Evolutionary conservation across 805 yeast genomes (phyloP).

Genomic region (Hanseniaspora guilliermondii): DNA sequence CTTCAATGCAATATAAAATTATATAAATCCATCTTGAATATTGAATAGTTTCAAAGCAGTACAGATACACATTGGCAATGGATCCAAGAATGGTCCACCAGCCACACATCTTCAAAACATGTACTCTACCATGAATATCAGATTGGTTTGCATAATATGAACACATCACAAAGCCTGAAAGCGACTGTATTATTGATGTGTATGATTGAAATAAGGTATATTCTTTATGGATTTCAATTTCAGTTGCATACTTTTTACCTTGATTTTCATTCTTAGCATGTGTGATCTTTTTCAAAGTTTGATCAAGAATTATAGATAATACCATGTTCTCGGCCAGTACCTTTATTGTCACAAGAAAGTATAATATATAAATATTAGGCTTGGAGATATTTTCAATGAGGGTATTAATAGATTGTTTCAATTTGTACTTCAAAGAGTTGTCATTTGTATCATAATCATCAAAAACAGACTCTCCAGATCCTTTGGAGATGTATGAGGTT

Average conservation of each 20-base stretch:
- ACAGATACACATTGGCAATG: conserved; percentile 18
- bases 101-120: conserved; percentile 20
- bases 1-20: conserved; percentile 14
- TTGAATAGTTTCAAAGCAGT: conserved; percentile 10
- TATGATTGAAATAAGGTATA: conserved; percentile 17
- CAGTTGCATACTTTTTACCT: neutral
- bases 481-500: neutral
- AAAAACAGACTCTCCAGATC: neutral
- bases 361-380: conserved; percentile 8
- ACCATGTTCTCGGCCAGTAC: conserved; percentile 14
- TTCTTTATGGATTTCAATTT: conserved; percentile 15
- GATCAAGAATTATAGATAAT: conserved; percentile 11
- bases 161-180: conserved; percentile 18
- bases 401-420: neutral
- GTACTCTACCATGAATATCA: conserved; percentile 20
- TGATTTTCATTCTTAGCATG: neutral
- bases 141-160: conserved; percentile 21
- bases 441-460: neutral
- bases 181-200: conserved; percentile 17
- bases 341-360: conserved; percentile 4
- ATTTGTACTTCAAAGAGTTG: neutral
- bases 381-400: neutral
- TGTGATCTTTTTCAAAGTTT: conserved; percentile 6
- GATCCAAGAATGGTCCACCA: conserved; percentile 22
- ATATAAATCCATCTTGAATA: conserved; percentile 16